Base-by-base conservation (phyloP, 352 stramenopile species). In the Pythium pyrilobum region DNA sequence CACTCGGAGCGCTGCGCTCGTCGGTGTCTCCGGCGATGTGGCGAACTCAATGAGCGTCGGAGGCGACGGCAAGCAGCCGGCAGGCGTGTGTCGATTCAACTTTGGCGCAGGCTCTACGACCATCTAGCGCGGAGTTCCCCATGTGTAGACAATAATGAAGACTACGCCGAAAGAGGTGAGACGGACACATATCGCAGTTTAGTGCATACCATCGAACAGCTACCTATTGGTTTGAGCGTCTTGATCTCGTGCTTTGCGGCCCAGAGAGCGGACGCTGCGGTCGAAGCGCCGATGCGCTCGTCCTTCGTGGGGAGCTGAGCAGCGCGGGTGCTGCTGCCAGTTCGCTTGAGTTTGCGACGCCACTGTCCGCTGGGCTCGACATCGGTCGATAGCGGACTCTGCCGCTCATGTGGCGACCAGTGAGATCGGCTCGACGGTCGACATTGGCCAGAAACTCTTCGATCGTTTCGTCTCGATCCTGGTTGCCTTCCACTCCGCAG, bases 41-140 rank as follows among this genome's bases (percentile, higher is more conserved):
- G 20, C 43, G 1, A n/a, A 24, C 12, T 24, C 32, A 29, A 49
- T 11, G 20, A 29, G 15, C 20, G 42, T 24, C 41, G 25, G 10
- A 9, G 39, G 18, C 21, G 33, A 64, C 7, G 41, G 27, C 31
- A 60, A 66, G n/a, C 69, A 67, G 12, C 62, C 74, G 6, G 42
- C 38, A 15, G 49, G 55, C 24, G 71, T 89, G 10, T 89, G 78
- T 44, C 72, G 81, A 9, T 89, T 87, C 63, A 80, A 46, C 33
- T 66, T 66, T 55, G 46, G 45, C 23, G 45, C 24, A 12, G 46
- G 31, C 11, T 47, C 58, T n/a, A 66, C 58, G 24, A 53, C 41
- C n/a, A 53, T 64, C 18, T 64, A 63, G 42, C 16, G 15, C 23
- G 33, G 25, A 5, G 28, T 21, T 10, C 6, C 1, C 5, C 18